phyloP scores from a whole-genome alignment of 2,329 filamentous ascomycete species.

The Colletotrichum karsti region DNA sequence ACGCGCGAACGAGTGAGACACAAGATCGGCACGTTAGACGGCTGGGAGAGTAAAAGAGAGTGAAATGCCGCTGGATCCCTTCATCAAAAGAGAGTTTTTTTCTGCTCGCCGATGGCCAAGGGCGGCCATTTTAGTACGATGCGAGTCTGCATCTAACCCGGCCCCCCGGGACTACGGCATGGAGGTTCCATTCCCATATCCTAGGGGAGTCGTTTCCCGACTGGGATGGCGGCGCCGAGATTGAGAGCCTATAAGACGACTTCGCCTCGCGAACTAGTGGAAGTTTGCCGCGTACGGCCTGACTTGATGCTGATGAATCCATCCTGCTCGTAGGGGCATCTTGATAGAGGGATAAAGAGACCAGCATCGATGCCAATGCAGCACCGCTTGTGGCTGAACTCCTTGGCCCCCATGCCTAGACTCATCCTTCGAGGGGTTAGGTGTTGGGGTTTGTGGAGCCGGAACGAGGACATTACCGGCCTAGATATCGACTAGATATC shows the following conservation, averaged over 20 bases:
- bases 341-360: not conserved
- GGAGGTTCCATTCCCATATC: not conserved
- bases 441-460: not conserved
- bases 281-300: not conserved
- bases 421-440: not conserved
- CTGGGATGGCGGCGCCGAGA: constrained; percentile 2
- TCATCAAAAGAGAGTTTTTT: constrained; percentile 10
- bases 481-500: not conserved
- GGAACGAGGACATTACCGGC: not conserved
- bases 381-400: not conserved
- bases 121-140: constrained; percentile 16
- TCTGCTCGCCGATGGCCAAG: not conserved
- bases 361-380: not conserved
- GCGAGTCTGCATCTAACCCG: not conserved
- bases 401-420: not conserved
- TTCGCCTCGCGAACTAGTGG: constrained; percentile 19
- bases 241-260: constrained; percentile 5
- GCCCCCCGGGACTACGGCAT: not conserved
- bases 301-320: constrained; percentile 12
- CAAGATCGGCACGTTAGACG: constrained; percentile 14
- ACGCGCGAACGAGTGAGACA: not conserved
- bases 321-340: not conserved
- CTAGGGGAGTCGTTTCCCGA: constrained; percentile 6
- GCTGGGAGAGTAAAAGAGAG: not conserved
- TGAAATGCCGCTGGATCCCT: not conserved